A percentile compares a stretch with the other conserved stretches of the same genome.
phyloP scores from a whole-genome alignment of 345 rosid genomes.

The Moringa oleifera region DNA sequence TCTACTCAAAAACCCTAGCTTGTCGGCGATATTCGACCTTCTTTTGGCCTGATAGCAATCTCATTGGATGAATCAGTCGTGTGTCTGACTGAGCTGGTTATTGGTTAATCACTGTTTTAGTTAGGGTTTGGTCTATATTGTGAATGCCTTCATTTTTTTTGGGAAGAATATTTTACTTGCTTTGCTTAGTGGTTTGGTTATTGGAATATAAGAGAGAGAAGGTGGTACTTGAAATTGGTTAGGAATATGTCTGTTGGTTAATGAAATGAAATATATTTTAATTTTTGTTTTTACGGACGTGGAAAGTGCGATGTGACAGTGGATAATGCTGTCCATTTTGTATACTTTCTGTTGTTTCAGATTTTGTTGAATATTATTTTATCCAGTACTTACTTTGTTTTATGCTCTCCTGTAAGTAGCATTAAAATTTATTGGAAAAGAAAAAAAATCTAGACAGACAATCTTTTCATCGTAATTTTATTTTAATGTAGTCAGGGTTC shows the following conservation, averaged over 20 bases:
- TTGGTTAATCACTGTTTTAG: background rate
- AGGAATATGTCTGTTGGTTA: background rate
- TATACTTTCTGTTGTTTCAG: background rate
- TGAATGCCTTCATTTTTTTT: conserved; percentile 4
- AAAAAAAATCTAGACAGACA: no score
- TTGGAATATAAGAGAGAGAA: background rate
- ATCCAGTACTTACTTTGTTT: background rate
- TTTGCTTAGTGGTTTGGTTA: background rate
- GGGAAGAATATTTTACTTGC: background rate
- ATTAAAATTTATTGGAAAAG: no score
- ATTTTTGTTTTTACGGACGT: background rate
- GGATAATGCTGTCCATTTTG: background rate
- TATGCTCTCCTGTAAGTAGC: no score
- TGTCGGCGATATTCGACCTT: conserved; percentile 1
- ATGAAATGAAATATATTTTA: background rate
- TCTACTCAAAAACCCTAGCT: conserved; percentile 16
- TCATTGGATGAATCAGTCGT: conserved; percentile 9
- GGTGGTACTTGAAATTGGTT: background rate
- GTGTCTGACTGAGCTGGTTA: background rate
- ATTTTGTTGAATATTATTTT: no score
- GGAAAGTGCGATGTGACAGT: background rate
- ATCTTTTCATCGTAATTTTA: no score
- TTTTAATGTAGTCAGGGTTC: no score
- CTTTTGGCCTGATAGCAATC: background rate
- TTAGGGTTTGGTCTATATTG: conserved; percentile 14